Conservation (phyloP, 768 basidiomycete species). For the Leccinum disarticulatum region DNA sequence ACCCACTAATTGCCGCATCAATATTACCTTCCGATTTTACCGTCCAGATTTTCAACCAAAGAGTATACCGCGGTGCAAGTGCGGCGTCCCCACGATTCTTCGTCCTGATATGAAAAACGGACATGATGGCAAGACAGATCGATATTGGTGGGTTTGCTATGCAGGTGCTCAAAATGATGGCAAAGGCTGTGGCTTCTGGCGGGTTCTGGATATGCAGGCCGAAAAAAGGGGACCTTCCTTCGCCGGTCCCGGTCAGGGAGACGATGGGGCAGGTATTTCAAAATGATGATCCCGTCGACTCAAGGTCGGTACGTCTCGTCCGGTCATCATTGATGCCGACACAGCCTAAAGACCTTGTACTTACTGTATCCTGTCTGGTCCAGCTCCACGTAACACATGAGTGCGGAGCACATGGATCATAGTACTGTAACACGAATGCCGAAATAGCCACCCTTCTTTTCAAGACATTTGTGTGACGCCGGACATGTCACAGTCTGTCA, state of each 20-base stretch:
- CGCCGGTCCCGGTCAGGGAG: slow-evolving; percentile 16
- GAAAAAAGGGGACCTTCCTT: slow-evolving; percentile 62
- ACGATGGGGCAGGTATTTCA: not conserved
- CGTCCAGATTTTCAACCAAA: slow-evolving; percentile 74
- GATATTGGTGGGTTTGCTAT: slow-evolving; percentile 78
- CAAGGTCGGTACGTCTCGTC: slow-evolving; percentile 6
- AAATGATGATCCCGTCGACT: not conserved
- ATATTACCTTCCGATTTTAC: slow-evolving; percentile 85
- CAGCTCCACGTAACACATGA: not conserved
- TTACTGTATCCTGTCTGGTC: not conserved
- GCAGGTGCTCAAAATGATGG: slow-evolving; percentile 83
- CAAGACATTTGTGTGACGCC: slow-evolving; percentile 4
- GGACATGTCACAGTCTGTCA: not conserved
- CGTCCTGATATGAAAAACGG: slow-evolving; percentile 79
- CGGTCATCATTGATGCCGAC: not conserved
- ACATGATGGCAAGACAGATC: slow-evolving; percentile 49
- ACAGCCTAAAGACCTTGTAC: not conserved
- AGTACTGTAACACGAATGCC: not conserved
- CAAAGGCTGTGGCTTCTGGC: slow-evolving; percentile 77
- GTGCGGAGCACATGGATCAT: not conserved
- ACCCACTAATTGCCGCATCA: slow-evolving; percentile 70
- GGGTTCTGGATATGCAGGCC: slow-evolving; percentile 62
- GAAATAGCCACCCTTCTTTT: not conserved
- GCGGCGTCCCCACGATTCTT: slow-evolving; percentile 67
- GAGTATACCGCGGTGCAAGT: slow-evolving; percentile 70